A percentile compares a stretch with the other conserved stretches of the same genome.
Evolutionary conservation across 2,329 filamentous ascomycete genomes (phyloP).

Genomic region (Sporothrix inflata): DNA sequence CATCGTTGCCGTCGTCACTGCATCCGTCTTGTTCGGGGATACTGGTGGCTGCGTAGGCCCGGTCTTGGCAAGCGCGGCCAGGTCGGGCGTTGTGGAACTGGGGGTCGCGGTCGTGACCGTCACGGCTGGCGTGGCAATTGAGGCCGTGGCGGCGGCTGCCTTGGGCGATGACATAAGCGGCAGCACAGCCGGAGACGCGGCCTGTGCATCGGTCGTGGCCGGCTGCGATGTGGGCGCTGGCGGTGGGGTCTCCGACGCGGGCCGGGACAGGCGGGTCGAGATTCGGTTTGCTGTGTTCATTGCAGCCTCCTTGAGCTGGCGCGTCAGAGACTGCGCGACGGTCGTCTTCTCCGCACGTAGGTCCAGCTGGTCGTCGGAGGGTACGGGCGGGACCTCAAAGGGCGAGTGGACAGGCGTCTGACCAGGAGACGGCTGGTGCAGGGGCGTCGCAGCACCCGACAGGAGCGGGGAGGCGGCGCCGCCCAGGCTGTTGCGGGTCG

Average conservation of each 20-base stretch:
- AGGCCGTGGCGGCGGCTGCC: constrained; percentile 33
- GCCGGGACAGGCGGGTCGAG: constrained; percentile 39
- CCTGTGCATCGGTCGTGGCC: constrained; percentile 4
- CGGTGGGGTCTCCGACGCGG: constrained; percentile 5
- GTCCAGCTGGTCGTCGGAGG: constrained; percentile 8
- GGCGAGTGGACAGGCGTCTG: constrained; percentile 65
- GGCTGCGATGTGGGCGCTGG: not conserved
- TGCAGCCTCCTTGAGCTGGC: constrained; percentile 61
- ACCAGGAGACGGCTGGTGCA: constrained; percentile 77
- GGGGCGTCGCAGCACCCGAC: constrained; percentile 69
- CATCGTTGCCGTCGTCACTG: not conserved
- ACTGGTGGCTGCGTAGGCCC: not conserved
- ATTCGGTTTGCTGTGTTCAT: constrained; percentile 59
- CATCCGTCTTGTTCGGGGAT: not conserved
- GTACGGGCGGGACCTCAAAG: constrained; percentile 58
- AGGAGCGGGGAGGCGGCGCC: constrained; percentile 63
- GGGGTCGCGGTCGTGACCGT: constrained; percentile 27
- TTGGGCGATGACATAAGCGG: constrained; percentile 36
- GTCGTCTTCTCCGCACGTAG: constrained; percentile 45
- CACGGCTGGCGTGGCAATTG: not conserved
- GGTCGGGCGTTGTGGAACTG: constrained; percentile 1
- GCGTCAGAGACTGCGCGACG: constrained; percentile 54
- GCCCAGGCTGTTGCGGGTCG: constrained; percentile 59
- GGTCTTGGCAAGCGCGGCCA: not conserved
- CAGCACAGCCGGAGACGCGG: not conserved